Percentiles rank a stretch among this genome's conserved stretches.
phyloP scores from a whole-genome alignment of 352 stramenopile species.

The Globisporangium acanthophoron region DNA sequence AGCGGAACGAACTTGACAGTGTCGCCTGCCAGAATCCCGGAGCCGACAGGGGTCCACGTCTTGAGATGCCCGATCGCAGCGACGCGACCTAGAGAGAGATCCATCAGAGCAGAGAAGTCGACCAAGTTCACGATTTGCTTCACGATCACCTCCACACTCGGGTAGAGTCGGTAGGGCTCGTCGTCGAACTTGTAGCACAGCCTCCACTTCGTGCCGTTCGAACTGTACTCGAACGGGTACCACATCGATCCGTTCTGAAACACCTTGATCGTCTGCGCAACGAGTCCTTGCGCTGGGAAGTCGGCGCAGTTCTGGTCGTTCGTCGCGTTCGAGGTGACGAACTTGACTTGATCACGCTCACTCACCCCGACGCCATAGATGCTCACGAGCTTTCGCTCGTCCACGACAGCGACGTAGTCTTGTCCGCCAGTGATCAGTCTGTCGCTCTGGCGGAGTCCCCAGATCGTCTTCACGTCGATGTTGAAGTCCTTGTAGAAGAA shows the following conservation, averaged over 20 bases:
- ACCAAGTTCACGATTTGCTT: slow-evolving; percentile 46
- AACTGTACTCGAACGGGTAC: slow-evolving; percentile 53
- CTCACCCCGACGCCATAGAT: slow-evolving; percentile 54
- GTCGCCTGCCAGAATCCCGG: slow-evolving; percentile 38
- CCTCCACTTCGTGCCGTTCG: slow-evolving; percentile 32
- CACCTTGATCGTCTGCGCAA: slow-evolving; percentile 25
- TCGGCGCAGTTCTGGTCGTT: slow-evolving; percentile 30
- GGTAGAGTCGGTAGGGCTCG: slow-evolving; percentile 44
- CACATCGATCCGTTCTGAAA: slow-evolving; percentile 36
- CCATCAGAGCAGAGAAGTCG: slow-evolving; percentile 28
- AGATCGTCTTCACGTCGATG: slow-evolving; percentile 65
- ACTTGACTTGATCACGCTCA: slow-evolving; percentile 46
- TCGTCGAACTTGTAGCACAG: slow-evolving; percentile 67
- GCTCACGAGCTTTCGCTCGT: slow-evolving; percentile 49
- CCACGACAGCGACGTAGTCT: slow-evolving; percentile 42
- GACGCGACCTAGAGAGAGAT: slow-evolving; percentile 22
- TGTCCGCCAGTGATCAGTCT: slow-evolving; percentile 11
- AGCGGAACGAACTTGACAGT: slow-evolving; percentile 46
- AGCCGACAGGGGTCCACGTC: slow-evolving; percentile 39
- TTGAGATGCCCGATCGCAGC: slow-evolving; percentile 46
- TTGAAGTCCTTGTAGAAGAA: slow-evolving; percentile 46
- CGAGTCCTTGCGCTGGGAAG: slow-evolving; percentile 31
- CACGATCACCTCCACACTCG: slow-evolving; percentile 31
- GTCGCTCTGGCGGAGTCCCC: slow-evolving; percentile 25
- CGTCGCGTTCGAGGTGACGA: slow-evolving; percentile 20